Percentiles rank a stretch among this genome's conserved stretches.
These are phyloP conservation scores for Spathaspora arborariae DNA, from an alignment of 805 yeast genomes.

Conservation along the genomic window DNA sequence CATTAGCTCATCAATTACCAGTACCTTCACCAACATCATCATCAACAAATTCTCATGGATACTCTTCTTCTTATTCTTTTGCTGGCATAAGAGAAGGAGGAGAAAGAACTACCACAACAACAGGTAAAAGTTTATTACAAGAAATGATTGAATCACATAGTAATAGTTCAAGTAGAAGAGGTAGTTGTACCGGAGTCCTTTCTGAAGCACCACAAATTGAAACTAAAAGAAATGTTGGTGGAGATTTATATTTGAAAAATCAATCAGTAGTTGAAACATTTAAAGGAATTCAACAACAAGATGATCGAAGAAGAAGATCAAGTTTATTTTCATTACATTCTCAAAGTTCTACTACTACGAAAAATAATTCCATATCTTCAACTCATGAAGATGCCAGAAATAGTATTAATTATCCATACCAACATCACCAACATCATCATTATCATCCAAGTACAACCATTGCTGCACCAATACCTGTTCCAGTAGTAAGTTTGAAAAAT, in stretches of 20 bases:
- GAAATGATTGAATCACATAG: constrained; percentile 30
- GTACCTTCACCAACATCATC: constrained; percentile 8
- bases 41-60: constrained; percentile 1
- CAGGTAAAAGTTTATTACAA: constrained; percentile 20
- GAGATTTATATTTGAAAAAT: constrained; percentile 40
- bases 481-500: constrained; percentile 2
- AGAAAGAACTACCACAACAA: constrained; percentile 9
- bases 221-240: constrained; percentile 43
- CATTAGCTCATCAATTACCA: constrained; percentile 14
- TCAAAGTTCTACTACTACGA: neutral
- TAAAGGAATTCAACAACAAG: constrained; percentile 39
- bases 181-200: constrained; percentile 15
- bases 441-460: constrained; percentile 1
- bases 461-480: constrained; percentile 16
- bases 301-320: constrained; percentile 36
- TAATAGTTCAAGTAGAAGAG: constrained; percentile 24
- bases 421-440: neutral
- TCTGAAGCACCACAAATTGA: constrained; percentile 41
- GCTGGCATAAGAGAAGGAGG: constrained; percentile 28
- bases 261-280: constrained; percentile 41
- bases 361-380: constrained; percentile 10
- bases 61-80: constrained; percentile 11
- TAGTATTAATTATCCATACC: neutral
- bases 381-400: constrained; percentile 13
- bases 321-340: constrained; percentile 20